phyloP scores from a whole-genome alignment of 352 stramenopile species.

The Phytophthora chlamydospora region DNA sequence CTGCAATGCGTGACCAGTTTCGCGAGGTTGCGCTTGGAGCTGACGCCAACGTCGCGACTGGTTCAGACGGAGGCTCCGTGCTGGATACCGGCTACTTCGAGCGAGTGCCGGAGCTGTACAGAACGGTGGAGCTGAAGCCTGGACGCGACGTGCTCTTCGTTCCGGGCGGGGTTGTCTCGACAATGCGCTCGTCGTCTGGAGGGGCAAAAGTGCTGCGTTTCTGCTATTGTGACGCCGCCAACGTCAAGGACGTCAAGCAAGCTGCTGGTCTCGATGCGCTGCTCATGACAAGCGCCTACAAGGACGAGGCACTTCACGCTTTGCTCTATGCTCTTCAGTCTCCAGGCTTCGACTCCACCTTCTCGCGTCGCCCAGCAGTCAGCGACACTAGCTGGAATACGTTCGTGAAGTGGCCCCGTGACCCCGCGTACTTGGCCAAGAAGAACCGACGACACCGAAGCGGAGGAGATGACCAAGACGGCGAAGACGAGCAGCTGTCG shows the following conservation, averaged over 20 bases:
- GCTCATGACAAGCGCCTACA: conserved; percentile 31
- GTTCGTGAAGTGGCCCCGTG: conserved; percentile 73
- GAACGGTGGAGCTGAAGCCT: conserved; percentile 18
- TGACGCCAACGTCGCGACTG: conserved; percentile 21
- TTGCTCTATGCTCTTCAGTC: conserved; percentile 58
- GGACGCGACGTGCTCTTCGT: conserved; percentile 55
- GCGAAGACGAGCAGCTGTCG: conserved; percentile 56
- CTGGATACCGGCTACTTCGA: conserved; percentile 30
- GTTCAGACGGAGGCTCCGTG: conserved; percentile 14
- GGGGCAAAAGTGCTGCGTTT: conserved; percentile 52
- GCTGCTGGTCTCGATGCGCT: conserved; percentile 53
- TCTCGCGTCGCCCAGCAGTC: conserved; percentile 47
- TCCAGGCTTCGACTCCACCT: conserved; percentile 61
- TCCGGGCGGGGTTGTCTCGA: conserved; percentile 46
- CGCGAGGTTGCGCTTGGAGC: conserved; percentile 35
- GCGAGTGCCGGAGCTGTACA: conserved; percentile 24
- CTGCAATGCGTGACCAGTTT: conserved; percentile 7
- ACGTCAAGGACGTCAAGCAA: conserved; percentile 73
- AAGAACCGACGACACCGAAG: conserved; percentile 40
- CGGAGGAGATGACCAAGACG: conserved; percentile 26
- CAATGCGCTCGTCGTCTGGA: conserved; percentile 14
- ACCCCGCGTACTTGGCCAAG: conserved; percentile 43
- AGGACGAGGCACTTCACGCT: conserved; percentile 22
- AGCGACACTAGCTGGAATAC: conserved; percentile 49
- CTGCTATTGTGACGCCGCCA: conserved; percentile 79